Evolutionary conservation across 306 rosid genomes (phyloP).

Genomic region (Gynostemma pentaphyllum): DNA sequence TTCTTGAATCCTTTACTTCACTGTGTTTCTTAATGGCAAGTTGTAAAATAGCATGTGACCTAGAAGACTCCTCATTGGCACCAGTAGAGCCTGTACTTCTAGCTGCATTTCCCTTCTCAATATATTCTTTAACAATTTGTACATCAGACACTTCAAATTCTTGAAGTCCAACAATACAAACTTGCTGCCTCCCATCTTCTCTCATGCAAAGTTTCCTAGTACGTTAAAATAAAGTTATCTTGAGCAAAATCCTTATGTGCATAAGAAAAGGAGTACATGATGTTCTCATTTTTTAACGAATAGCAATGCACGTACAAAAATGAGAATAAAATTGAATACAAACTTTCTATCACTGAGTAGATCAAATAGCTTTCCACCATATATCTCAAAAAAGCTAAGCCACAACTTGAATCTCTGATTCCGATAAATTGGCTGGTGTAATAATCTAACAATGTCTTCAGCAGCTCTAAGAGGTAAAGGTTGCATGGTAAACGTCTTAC

Average conservation of each 20-base stretch:
- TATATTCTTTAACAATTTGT: slow-evolving; percentile 82
- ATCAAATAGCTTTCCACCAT: slow-evolving; percentile 92
- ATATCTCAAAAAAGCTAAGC: slow-evolving; percentile 98
- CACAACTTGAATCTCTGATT: slow-evolving; percentile 92
- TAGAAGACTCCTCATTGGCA: slow-evolving; percentile 98
- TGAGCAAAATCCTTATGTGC: neutral
- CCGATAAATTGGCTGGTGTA: slow-evolving; percentile 74
- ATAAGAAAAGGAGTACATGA: neutral
- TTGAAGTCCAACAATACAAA: slow-evolving; percentile 98
- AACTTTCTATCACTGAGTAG: slow-evolving; percentile 91
- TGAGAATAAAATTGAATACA: slow-evolving; percentile 21
- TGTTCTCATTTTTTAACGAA: neutral
- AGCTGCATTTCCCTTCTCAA: slow-evolving; percentile 87
- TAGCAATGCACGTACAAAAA: neutral
- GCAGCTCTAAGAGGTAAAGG: slow-evolving; percentile 94
- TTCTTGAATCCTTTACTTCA: slow-evolving; percentile 68
- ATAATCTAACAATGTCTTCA: slow-evolving; percentile 71
- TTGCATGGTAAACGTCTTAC: slow-evolving; percentile 94
- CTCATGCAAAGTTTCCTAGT: slow-evolving; percentile 95
- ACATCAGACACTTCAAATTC: slow-evolving; percentile 98
- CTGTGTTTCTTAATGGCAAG: slow-evolving; percentile 72
- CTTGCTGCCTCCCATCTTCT: slow-evolving; percentile 97
- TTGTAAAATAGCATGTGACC: slow-evolving; percentile 97
- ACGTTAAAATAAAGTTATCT: slow-evolving; percentile 12
- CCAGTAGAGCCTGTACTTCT: slow-evolving; percentile 99